Evolutionary conservation across 78 protist species (phyloP).

Genomic region (Anaeramoeba flamelloides): DNA sequence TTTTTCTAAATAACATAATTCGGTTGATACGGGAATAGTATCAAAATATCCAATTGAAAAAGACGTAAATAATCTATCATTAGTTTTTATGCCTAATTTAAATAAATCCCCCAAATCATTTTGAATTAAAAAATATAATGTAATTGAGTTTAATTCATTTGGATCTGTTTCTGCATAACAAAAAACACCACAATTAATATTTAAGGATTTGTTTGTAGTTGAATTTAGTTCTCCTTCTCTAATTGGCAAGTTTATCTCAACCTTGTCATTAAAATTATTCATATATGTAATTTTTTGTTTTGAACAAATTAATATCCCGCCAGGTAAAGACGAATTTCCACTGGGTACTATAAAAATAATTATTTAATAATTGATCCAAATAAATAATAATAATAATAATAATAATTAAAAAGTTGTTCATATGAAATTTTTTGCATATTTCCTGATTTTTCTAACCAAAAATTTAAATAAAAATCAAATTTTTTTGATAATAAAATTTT

Average conservation of each 20-base stretch:
- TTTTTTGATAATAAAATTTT: too few species aligned
- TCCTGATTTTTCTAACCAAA: too few species aligned
- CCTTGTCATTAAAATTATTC: not conserved
- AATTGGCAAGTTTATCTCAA: constrained; percentile 4
- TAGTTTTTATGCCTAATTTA: constrained; percentile 44
- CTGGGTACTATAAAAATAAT: too few species aligned
- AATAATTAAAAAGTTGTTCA: too few species aligned
- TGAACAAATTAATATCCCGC: constrained; percentile 72
- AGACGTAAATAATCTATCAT: constrained; percentile 26
- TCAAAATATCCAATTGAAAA: constrained; percentile 54
- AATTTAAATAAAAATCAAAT: too few species aligned
- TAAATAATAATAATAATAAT: too few species aligned
- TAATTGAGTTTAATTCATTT: too few species aligned
- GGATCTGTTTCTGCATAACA: not conserved
- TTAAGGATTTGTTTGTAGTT: too few species aligned
- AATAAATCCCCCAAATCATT: constrained; percentile 78
- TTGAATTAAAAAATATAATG: too few species aligned
- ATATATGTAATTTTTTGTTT: constrained; percentile 22
- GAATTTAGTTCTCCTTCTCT: too few species aligned
- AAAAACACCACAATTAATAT: not conserved
- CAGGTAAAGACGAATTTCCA: constrained; percentile 87
- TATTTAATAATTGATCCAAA: too few species aligned
- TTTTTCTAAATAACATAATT: constrained; percentile 25
- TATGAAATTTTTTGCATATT: too few species aligned
- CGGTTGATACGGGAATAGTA: constrained; percentile 57